Evolutionary conservation across 1,284 basidiomycete species (phyloP), one percentile per base, ranked within the genome.

Genomic region (Sporisorium scitamineum): DNA sequence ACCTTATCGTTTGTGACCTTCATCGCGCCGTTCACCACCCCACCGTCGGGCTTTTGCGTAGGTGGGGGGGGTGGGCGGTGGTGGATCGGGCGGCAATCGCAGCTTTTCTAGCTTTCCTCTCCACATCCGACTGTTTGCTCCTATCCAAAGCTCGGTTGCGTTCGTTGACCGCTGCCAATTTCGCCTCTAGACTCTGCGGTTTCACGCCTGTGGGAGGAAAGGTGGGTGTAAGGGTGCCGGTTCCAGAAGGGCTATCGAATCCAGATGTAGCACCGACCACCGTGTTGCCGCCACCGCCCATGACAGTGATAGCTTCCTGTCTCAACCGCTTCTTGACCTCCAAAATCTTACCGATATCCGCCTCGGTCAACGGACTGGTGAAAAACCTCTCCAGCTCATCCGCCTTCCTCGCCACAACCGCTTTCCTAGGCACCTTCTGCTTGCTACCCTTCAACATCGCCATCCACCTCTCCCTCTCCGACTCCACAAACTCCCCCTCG

Each of bases 111-210:
- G 91, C 81, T 51, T 80, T 81, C 1, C 90, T 83, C 86, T 95
- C 94, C 0, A 93, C 92, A 73, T 90, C 90, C 54, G 92, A 88
- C 68, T 94, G 90, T 1, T 90, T 89, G 78, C 94, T 93, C 69
- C 90, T 81, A 67, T 95, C 96, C 51, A 91, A 90, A 76, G 89
- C 90, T 45, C 93, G 89, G 84, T 97, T 96, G 56, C 93, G 90
- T 86, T 95, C 93, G 84, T 95, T 96, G 67, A 97, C 91, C 83
- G 88, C 90, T 20, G 91, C 90, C 32, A 95, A 76, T 90, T 87
- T 66, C 91, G 90, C 47, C 87, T 87, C 71, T 87, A 86, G 7
- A 87, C 85, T 62, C 44, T 76, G 51, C 2, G 52, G 24, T 31
- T 39, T 39, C 16, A 39, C 16, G 16, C n/a, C 37, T 5, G 42